Percentiles rank a stretch among this genome's conserved stretches.
phyloP scores from a whole-genome alignment of 2,329 filamentous ascomycete genomes.

The Alternaria infectoria region DNA sequence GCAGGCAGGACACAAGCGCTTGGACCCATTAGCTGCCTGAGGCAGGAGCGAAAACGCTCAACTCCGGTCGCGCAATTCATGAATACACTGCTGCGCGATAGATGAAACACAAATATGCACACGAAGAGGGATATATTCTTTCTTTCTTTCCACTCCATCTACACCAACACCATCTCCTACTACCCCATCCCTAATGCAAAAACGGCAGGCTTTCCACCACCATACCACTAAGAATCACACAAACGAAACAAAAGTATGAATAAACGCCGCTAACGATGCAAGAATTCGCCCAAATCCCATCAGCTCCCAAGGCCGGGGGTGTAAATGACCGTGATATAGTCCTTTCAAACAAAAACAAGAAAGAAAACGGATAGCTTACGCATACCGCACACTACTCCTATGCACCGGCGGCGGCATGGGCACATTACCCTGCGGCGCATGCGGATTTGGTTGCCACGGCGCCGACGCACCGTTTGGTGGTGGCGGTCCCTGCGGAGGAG shows the following conservation, averaged over 20 bases:
- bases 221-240: not conserved
- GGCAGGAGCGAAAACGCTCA: not conserved
- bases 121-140: not conserved
- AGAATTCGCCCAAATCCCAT: not conserved
- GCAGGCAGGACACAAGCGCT: not conserved
- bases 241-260: not conserved
- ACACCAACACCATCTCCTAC: not conserved
- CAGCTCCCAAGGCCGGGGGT: not conserved
- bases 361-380: conserved; percentile 5
- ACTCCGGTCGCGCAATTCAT: not conserved
- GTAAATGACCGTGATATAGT: conserved; percentile 1
- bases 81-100: not conserved
- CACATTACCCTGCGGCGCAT: conserved; percentile 9
- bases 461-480: not conserved
- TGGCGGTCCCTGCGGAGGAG: conserved; percentile 2
- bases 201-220: not conserved
- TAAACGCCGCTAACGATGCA: conserved; percentile 9
- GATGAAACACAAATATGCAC: not conserved
- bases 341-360: not conserved
- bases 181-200: not conserved
- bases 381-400: conserved; percentile 21
- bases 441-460: conserved; percentile 1
- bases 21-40: not conserved
- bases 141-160: not conserved
- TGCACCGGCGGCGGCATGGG: conserved; percentile 21